Evolutionary conservation across 305 asterid species (phyloP), one percentile per base, ranked within the genome.

Genomic region (Solanum aculeatissimum): DNA sequence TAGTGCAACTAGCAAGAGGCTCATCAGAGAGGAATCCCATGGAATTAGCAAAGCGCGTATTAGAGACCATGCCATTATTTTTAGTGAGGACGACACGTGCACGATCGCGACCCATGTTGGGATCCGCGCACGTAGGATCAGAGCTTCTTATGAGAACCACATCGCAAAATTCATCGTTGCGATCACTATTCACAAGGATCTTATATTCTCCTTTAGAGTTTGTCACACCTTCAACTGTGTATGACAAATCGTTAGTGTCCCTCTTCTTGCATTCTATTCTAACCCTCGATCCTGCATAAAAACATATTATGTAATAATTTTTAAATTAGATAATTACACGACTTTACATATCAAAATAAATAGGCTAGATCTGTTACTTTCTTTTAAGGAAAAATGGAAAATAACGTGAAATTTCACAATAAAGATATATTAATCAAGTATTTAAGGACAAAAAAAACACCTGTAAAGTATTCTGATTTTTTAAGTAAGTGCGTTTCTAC

Each of bases 11-110:
- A 80, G 92, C 87, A 92, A 94, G 80, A 5, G 98, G 91, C 6
- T 75, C 84, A 7, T 66, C 77, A 87, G 65, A 87, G n/a, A 84
- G 84, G 90, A 91, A 94, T 2, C 96, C 97, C 88, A 96, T 84
- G 74, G 91, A 86, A 45, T 96, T 96, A 65, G 96, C 98, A 1
- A 74, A 89, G 15, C 98, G 92, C 3, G 45, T 45, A 54, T 85
- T 82, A 42, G 96, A 89, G 62, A 29, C 86, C 94, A 96, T 92
- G 55, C 99, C 98, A 65, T 93, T 94, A 93, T 93, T 90, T 84
- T 90, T 84, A 63, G 98, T 92, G 25, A 96, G 94, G 79, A 90
- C 85, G 2, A 94, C 94, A 42, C 97, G 95, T 19, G 98, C 92
- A 0, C 93, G 90, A 72, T 93, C 97, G 1, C 99, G 95, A 1